Evolutionary conservation across 768 basidiomycete genomes (phyloP).

Genomic region (Stropharia rugosoannulata): DNA sequence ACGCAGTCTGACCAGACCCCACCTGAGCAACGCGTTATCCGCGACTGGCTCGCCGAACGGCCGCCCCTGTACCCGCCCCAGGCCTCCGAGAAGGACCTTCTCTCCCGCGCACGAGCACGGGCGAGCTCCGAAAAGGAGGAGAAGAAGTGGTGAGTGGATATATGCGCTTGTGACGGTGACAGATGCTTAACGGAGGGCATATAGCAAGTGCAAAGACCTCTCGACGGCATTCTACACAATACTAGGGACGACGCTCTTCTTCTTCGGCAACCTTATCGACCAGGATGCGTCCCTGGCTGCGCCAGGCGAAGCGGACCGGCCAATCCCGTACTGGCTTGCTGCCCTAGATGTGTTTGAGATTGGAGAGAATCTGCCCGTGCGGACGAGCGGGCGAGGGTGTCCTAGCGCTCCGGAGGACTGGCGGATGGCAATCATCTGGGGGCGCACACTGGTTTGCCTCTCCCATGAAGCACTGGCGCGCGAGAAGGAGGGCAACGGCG

Average conservation of each 20-base stretch:
- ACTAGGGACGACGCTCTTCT: constrained; percentile 61
- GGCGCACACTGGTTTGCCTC: constrained; percentile 60
- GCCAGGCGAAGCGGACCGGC: constrained; percentile 50
- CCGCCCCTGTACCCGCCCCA: constrained; percentile 7
- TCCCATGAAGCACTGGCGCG: constrained; percentile 49
- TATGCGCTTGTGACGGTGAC: neutral
- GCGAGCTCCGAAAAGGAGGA: constrained; percentile 4
- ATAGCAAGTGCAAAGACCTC: constrained; percentile 44
- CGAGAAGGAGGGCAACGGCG: constrained; percentile 11
- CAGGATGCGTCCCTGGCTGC: constrained; percentile 49
- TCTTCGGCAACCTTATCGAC: constrained; percentile 61
- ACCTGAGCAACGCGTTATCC: neutral
- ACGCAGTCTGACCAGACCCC: neutral
- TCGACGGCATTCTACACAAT: constrained; percentile 68
- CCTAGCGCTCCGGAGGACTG: constrained; percentile 49
- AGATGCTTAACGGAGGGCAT: neutral
- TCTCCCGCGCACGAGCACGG: neutral
- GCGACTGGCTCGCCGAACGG: constrained; percentile 14
- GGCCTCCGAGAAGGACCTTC: neutral
- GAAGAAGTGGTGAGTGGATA: constrained; percentile 11
- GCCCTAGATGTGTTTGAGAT: constrained; percentile 72
- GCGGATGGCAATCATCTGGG: constrained; percentile 69
- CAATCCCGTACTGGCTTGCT: constrained; percentile 62
- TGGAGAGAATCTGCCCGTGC: constrained; percentile 59
- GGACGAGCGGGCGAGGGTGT: constrained; percentile 30